Conservation (phyloP, 2,329 filamentous ascomycete genomes). For the Beauveria brongniartii region DNA sequence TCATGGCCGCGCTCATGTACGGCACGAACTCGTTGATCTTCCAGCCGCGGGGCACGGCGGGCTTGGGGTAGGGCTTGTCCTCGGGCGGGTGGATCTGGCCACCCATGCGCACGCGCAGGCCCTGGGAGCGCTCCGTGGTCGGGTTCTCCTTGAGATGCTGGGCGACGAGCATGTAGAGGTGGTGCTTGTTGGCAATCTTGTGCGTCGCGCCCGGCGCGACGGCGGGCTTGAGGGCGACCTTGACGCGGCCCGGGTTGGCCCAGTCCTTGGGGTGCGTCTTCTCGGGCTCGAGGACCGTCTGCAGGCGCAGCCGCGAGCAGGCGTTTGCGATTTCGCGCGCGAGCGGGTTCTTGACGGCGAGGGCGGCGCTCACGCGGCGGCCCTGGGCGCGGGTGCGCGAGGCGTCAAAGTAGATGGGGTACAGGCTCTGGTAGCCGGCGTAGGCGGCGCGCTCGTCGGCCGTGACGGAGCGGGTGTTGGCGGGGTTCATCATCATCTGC, state of each 20-base stretch:
- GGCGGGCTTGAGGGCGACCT: constrained; percentile 58
- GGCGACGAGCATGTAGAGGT: constrained; percentile 76
- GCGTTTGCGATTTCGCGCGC: constrained; percentile 85
- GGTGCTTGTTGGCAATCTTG: constrained; percentile 68
- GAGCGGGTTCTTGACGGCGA: constrained; percentile 77
- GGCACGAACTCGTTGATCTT: constrained; percentile 81
- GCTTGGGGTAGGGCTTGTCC: constrained; percentile 60
- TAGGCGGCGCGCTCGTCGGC: constrained; percentile 47
- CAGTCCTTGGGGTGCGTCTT: constrained; percentile 96
- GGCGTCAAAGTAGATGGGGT: constrained; percentile 91
- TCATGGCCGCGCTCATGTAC: constrained; percentile 80
- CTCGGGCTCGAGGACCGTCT: constrained; percentile 77
- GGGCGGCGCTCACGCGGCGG: constrained; percentile 62
- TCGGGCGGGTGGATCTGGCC: constrained; percentile 58
- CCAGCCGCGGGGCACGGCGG: constrained; percentile 77
- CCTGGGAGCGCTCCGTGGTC: constrained; percentile 59
- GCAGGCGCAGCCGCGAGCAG: constrained; percentile 62
- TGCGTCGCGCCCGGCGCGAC: constrained; percentile 21
- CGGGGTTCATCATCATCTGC: constrained; percentile 14
- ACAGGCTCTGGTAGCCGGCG: constrained; percentile 79
- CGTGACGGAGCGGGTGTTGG: constrained; percentile 21
- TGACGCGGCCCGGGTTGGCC: constrained; percentile 88
- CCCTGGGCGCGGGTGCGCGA: constrained; percentile 67
- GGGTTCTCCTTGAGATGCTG: constrained; percentile 70
- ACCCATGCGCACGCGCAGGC: constrained; percentile 63